Conservation (phyloP, 768 basidiomycete species). For the Lactifluus hygrophoroides region DNA sequence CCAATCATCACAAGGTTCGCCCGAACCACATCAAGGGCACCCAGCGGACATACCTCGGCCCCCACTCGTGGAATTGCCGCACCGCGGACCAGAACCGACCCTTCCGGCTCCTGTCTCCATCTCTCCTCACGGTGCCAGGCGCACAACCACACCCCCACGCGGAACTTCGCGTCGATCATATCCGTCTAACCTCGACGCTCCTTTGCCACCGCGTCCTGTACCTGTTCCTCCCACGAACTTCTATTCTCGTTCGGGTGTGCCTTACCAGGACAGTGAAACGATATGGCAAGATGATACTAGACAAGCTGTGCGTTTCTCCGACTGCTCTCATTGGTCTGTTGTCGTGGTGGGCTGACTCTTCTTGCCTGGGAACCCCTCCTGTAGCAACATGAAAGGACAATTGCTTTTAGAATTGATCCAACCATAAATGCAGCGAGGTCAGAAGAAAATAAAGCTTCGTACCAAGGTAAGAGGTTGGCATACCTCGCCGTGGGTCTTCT, state of each 20-base stretch:
- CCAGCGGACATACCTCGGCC: neutral
- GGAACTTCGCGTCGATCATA: neutral
- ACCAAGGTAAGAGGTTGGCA: neutral
- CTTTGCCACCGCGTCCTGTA: neutral
- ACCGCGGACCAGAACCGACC: neutral
- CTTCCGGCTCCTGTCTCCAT: neutral
- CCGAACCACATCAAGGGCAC: neutral
- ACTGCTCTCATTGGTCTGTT: neutral
- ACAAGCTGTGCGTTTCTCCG: neutral
- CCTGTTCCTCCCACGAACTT: neutral
- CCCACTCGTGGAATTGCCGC: neutral
- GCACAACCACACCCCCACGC: neutral
- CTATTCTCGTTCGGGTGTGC: neutral
- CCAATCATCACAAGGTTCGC: neutral
- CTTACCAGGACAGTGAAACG: neutral
- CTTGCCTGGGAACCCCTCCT: too few relatives aligned
- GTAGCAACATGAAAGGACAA: neutral
- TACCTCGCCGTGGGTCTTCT: neutral
- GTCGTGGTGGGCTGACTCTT: neutral
- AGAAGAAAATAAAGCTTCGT: neutral
- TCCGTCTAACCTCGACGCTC: neutral
- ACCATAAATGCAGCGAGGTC: too few relatives aligned
- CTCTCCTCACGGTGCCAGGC: neutral
- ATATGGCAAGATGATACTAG: too few relatives aligned
- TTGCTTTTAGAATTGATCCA: too few relatives aligned